A percentile compares a stretch with the other conserved stretches of the same genome.
phyloP scores from a whole-genome alignment of 2,329 filamentous ascomycete genomes.

The Pestalotiopsis sp. region DNA sequence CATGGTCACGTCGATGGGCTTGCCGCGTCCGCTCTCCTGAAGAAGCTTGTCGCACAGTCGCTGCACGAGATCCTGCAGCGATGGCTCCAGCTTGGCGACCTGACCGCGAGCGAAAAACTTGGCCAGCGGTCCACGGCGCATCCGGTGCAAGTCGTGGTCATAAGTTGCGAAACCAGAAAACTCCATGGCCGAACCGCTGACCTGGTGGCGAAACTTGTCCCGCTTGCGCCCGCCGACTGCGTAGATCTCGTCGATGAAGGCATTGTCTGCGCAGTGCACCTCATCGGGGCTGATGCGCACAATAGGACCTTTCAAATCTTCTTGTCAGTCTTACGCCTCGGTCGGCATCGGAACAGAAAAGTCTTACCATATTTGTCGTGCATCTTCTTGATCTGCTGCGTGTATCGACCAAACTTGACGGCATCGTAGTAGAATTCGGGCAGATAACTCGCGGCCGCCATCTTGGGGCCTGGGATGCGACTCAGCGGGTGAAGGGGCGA shows the following conservation, averaged over 20 bases:
- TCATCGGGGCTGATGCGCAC: slow-evolving; percentile 41
- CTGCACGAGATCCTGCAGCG: slow-evolving; percentile 17
- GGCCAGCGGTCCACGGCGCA: slow-evolving; percentile 29
- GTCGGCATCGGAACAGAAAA: not conserved
- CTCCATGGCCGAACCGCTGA: slow-evolving; percentile 20
- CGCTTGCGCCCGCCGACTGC: slow-evolving; percentile 25
- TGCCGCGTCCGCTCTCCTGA: slow-evolving; percentile 17
- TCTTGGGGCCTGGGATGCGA: slow-evolving; percentile 37
- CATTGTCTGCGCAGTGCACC: slow-evolving; percentile 36
- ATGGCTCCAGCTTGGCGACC: slow-evolving; percentile 24
- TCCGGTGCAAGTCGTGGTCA: slow-evolving; percentile 34
- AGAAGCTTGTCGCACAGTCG: slow-evolving; percentile 32
- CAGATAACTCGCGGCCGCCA: slow-evolving; percentile 36
- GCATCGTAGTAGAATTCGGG: slow-evolving; percentile 42
- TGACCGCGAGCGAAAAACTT: slow-evolving; percentile 33
- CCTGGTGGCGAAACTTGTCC: slow-evolving; percentile 24
- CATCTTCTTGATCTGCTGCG: slow-evolving; percentile 34
- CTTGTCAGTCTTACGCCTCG: not conserved
- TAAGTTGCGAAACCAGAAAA: slow-evolving; percentile 22
- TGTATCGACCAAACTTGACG: slow-evolving; percentile 36
- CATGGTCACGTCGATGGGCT: slow-evolving; percentile 34
- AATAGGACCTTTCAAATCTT: slow-evolving; percentile 26
- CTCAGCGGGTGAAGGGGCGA: slow-evolving; percentile 40
- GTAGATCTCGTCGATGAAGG: slow-evolving; percentile 41
- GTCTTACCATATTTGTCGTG: slow-evolving; percentile 37